phyloP scores from a whole-genome alignment of 768 basidiomycete species.

The Lanmaoa pseudosensibilis region DNA sequence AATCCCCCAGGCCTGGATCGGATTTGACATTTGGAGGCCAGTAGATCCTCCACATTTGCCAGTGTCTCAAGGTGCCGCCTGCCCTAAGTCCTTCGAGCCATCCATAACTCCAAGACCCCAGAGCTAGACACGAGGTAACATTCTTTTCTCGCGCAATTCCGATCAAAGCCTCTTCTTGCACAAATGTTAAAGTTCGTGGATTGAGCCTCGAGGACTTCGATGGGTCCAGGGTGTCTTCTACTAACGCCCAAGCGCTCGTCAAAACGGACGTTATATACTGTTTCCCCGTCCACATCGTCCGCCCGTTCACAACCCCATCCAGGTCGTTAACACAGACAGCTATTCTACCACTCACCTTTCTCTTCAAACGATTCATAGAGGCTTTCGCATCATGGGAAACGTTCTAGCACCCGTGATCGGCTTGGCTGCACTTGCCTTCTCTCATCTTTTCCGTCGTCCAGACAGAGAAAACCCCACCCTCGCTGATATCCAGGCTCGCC shows the following conservation, averaged over 20 bases:
- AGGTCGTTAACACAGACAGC: neutral
- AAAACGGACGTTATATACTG: neutral
- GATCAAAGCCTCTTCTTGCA: neutral
- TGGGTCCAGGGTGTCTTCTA: neutral
- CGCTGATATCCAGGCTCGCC: slow-evolving; percentile 1
- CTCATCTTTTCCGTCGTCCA: neutral
- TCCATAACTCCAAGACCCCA: neutral
- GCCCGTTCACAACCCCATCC: neutral
- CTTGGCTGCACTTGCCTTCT: neutral
- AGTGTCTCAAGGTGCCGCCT: too few relatives aligned
- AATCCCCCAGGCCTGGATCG: too few relatives aligned
- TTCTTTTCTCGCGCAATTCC: neutral
- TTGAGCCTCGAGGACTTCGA: neutral
- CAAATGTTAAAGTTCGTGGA: neutral
- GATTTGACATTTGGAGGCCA: too few relatives aligned
- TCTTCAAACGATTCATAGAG: neutral
- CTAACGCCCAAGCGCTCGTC: neutral
- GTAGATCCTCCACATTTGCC: too few relatives aligned
- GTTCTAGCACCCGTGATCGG: neutral
- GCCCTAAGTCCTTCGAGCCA: neutral
- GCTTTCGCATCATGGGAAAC: slow-evolving; percentile 3
- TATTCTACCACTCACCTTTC: neutral
- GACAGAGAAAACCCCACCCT: slow-evolving; percentile 13
- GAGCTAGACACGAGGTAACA: too few relatives aligned
- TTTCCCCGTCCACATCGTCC: neutral